Evolutionary conservation across 2,329 filamentous ascomycete genomes (phyloP).

Genomic region (Cercospora nicotianae): DNA sequence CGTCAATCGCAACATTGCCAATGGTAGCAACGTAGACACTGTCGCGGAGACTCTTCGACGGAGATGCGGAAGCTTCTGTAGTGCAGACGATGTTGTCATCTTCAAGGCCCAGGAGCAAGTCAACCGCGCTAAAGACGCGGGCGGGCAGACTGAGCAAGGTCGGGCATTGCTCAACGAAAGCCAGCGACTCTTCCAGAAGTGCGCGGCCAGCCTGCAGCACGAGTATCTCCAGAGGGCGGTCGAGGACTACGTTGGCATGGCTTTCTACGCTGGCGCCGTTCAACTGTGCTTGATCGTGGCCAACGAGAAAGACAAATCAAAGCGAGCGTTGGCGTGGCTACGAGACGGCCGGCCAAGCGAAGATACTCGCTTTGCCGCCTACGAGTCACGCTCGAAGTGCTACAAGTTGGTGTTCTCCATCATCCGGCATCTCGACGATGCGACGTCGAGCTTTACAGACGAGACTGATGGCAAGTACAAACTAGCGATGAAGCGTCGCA

Average conservation of each 20-base stretch:
- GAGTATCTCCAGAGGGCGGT: conserved; percentile 78
- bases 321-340: conserved; percentile 80
- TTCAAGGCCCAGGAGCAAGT: conserved; percentile 97
- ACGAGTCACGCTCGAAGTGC: conserved; percentile 70
- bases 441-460: conserved; percentile 67
- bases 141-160: conserved; percentile 71
- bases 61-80: conserved; percentile 95
- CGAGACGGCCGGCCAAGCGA: conserved; percentile 73
- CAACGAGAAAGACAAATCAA: conserved; percentile 80
- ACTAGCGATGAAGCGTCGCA: conserved; percentile 71
- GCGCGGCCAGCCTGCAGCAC: conserved; percentile 73
- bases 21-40: conserved; percentile 94
- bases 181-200: conserved; percentile 81
- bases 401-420: conserved; percentile 88
- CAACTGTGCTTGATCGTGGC: conserved; percentile 83
- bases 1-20: conserved; percentile 95
- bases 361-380: conserved; percentile 69
- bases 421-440: conserved; percentile 72
- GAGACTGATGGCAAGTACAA: conserved; percentile 76
- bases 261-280: conserved; percentile 90
- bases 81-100: conserved; percentile 92
- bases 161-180: conserved; percentile 85
- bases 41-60: conserved; percentile 91
- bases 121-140: conserved; percentile 80
- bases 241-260: conserved; percentile 73